Evolutionary conservation across 306 rosid species (phyloP), one percentile per base, ranked within the genome.

Genomic region (Citrullus amarus): DNA sequence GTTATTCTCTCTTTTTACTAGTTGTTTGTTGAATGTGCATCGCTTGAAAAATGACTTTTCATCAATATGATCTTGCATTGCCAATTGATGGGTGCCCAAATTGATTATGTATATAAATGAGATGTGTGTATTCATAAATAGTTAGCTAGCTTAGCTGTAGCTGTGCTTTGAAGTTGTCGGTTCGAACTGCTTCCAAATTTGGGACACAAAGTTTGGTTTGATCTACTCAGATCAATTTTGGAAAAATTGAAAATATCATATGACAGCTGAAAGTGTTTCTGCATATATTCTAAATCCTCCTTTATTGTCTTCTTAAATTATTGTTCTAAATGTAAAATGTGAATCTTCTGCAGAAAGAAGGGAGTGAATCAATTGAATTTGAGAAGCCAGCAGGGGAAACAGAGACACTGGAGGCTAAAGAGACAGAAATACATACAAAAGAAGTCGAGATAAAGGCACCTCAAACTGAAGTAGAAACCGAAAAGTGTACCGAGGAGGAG

Each of bases 291-390:
- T 44, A 12, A 70, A 12, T 70, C 54, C 9, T 11, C n/a, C 36
- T 41, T 46, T n/a, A n/a, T 11, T 3, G 3, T 66, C 7, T 8
- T 17, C 73, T 66, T 8, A 66, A 66, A 66, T 38, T 38, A 6
- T 8, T 63, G n/a, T 65, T 68, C 44, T 43, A 12, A 70, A 46
- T 10, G 17, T 48, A 13, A 46, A 6, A 46, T 71, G 14, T 72
- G 77, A 28, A 72, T 50, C 5, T 51, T 50, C 43, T 72, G 43
- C 77, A 72, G 77, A 72, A 72, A 72, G 77, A 72, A 72, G 77
- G 60, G 75, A 54, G 25, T 28, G 77, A 50, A 13, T 14, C 60
- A 30, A 16, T 14, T 51, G 55, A 68, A 8, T 4, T 28, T 51
- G 77, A 72, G 43, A 32, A 1, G 59, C 20, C 58, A 46, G 13